Evolutionary conservation across 2,329 filamentous ascomycete species (phyloP).

Genomic region (Cryphonectria japonica): DNA sequence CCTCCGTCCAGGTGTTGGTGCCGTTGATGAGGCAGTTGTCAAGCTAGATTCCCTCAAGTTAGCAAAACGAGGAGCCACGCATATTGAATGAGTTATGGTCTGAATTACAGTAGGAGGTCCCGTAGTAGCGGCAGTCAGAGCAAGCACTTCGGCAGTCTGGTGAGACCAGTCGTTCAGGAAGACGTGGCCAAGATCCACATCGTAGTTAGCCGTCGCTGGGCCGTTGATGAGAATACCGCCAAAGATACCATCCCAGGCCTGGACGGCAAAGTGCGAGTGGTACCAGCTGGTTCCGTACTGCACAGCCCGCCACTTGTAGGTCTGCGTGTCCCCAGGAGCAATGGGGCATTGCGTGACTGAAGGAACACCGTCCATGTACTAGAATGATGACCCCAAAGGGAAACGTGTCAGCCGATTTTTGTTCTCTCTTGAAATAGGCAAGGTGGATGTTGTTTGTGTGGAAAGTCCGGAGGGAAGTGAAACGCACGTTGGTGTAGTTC

Average conservation of each 20-base stretch:
- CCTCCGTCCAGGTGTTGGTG: constrained; percentile 19
- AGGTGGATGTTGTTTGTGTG: too few relatives aligned
- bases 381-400: too few relatives aligned
- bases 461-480: neutral
- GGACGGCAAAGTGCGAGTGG: constrained; percentile 53
- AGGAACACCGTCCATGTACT: constrained; percentile 58
- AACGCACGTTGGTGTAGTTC: constrained; percentile 60
- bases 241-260: constrained; percentile 59
- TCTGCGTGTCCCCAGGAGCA: constrained; percentile 54
- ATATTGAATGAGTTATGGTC: too few relatives aligned
- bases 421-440: constrained; percentile 6
- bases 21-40: constrained; percentile 26
- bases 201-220: constrained; percentile 61
- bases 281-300: constrained; percentile 42
- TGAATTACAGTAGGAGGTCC: constrained; percentile 4
- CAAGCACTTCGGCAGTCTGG: constrained; percentile 32
- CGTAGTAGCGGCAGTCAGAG: neutral
- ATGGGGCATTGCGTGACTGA: constrained; percentile 55
- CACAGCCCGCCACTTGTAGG: constrained; percentile 61
- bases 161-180: constrained; percentile 65
- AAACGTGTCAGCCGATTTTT: constrained; percentile 20
- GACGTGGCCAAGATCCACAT: constrained; percentile 64
- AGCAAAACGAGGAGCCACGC: neutral
- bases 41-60: neutral
- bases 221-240: constrained; percentile 67